phyloP scores from a whole-genome alignment of 768 basidiomycete species.

The Cystobasidium onofrii region DNA sequence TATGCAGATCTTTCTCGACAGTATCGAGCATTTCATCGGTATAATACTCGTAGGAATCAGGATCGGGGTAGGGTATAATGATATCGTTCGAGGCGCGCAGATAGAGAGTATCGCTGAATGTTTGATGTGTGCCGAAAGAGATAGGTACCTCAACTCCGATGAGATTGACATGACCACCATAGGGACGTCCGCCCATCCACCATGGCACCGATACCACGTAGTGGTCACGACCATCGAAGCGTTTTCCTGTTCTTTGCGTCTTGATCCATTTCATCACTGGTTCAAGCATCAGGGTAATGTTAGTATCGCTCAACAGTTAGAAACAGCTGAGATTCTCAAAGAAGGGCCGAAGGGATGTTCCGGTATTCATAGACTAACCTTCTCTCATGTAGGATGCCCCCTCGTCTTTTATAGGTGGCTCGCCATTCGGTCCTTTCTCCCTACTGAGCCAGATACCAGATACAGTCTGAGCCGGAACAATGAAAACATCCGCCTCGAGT shows the following conservation, averaged over 20 bases:
- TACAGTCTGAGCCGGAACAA: constrained; percentile 9
- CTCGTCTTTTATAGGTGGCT: constrained; percentile 1
- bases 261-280: constrained; percentile 17
- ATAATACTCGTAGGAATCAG: constrained; percentile 7
- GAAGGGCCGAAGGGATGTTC: no score
- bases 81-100: constrained; percentile 10
- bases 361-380: background rate
- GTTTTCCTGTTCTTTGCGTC: constrained; percentile 1
- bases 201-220: constrained; percentile 9
- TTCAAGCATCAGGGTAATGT: background rate
- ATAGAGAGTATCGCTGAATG: background rate
- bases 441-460: background rate
- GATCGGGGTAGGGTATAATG: constrained; percentile 22
- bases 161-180: constrained; percentile 13
- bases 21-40: constrained; percentile 19
- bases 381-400: constrained; percentile 1
- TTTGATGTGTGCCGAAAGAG: background rate
- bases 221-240: constrained; percentile 18
- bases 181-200: constrained; percentile 3
- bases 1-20: background rate
- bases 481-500: constrained; percentile 6
- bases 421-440: background rate
- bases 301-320: no score
- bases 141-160: constrained; percentile 16
- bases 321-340: no score